Conservation (phyloP, 805 yeast species). For the Saccharomyces eubayanus region DNA sequence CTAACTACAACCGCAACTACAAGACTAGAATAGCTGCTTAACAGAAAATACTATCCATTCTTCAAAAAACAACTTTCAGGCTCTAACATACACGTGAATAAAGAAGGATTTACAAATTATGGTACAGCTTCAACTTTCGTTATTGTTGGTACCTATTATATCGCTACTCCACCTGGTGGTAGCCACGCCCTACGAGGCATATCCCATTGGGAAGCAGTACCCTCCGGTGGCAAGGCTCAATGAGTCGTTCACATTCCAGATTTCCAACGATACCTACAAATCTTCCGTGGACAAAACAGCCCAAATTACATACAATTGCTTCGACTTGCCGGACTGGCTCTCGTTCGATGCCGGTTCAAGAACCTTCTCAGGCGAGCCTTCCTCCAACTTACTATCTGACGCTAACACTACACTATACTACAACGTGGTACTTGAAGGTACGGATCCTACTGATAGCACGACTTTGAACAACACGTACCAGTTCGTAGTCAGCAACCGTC, state of each 20-base stretch:
- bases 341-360: conserved; percentile 54
- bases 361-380: conserved; percentile 53
- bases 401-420: conserved; percentile 40
- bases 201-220: conserved; percentile 49
- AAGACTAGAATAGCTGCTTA: neutral
- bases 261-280: conserved; percentile 63
- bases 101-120: neutral
- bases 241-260: conserved; percentile 50
- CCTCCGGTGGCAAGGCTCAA: conserved; percentile 81
- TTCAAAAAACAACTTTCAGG: neutral
- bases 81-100: neutral
- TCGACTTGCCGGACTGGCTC: conserved; percentile 70
- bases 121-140: neutral
- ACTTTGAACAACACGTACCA: conserved; percentile 42
- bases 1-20: neutral
- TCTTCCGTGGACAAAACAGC: conserved; percentile 35
- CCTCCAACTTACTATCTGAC: conserved; percentile 16
- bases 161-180: neutral
- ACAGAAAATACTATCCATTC: neutral
- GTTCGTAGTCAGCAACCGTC: conserved; percentile 50
- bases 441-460: conserved; percentile 46
- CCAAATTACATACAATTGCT: conserved; percentile 46
- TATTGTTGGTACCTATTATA: neutral
- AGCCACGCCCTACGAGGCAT: conserved; percentile 27
- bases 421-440: conserved; percentile 51